Conservation (phyloP, 495 filamentous ascomycete species). For the Trypethelium eluteriae region DNA sequence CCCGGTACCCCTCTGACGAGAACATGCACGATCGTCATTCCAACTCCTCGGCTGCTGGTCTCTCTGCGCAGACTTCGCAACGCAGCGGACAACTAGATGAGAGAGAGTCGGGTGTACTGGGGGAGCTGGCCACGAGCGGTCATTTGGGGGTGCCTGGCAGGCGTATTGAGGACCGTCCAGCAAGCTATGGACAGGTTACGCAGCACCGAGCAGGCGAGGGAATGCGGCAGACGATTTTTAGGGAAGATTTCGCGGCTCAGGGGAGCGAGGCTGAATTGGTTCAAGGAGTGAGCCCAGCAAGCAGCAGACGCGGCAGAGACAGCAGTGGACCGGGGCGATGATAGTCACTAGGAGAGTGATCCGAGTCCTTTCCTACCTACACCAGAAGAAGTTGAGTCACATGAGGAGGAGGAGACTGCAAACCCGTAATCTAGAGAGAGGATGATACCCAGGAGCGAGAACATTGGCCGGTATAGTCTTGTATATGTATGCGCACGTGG, state of each 20-base stretch:
- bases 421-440: neutral
- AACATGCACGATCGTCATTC: slow-evolving; percentile 3
- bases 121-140: slow-evolving; percentile 9
- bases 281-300: slow-evolving; percentile 14
- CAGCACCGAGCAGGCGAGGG: slow-evolving; percentile 55
- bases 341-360: neutral
- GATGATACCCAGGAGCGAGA: neutral
- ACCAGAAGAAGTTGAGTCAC: neutral
- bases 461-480: neutral
- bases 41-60: neutral
- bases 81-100: slow-evolving; percentile 21
- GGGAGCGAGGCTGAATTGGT: slow-evolving; percentile 30
- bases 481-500: neutral
- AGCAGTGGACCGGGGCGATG: slow-evolving; percentile 2
- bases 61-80: slow-evolving; percentile 23
- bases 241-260: slow-evolving; percentile 19
- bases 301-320: slow-evolving; percentile 1
- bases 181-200: slow-evolving; percentile 66
- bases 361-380: too few relatives aligned
- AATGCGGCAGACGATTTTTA: slow-evolving; percentile 35
- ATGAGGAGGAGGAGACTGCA: neutral
- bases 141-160: slow-evolving; percentile 33
- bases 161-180: slow-evolving; percentile 45
- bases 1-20: neutral
- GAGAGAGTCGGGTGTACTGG: slow-evolving; percentile 28